phyloP scores from a whole-genome alignment of 2,329 filamentous ascomycete species.

The Aplosporella prunicola region DNA sequence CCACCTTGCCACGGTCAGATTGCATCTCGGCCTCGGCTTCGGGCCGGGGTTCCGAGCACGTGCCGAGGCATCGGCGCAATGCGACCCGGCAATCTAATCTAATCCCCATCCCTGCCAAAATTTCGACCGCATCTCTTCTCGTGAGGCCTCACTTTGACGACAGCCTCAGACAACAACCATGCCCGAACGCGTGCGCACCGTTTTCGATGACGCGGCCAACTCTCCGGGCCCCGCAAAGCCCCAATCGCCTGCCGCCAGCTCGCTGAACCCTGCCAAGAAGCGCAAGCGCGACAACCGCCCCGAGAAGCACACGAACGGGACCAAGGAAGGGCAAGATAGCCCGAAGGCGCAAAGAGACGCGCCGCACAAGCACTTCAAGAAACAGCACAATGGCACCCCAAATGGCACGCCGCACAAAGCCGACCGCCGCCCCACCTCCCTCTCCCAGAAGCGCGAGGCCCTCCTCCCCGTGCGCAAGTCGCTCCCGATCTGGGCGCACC shows the following conservation, averaged over 20 bases:
- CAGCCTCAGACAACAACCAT: conserved; percentile 20
- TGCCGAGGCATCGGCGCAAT: too few relatives aligned
- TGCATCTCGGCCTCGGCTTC: too few relatives aligned
- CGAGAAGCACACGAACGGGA: conserved; percentile 1
- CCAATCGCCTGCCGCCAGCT: background rate
- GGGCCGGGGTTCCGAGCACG: too few relatives aligned
- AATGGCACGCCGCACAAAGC: background rate
- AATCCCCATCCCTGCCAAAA: conserved; percentile 10
- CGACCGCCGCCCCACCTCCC: background rate
- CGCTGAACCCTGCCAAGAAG: conserved; percentile 20
- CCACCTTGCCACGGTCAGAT: too few relatives aligned
- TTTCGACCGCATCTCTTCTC: conserved; percentile 6
- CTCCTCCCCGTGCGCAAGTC: conserved; percentile 49
- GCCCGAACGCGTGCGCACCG: conserved; percentile 34
- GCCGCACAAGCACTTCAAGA: background rate
- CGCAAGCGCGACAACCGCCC: conserved; percentile 20
- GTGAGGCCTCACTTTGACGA: background rate
- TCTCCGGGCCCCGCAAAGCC: conserved; percentile 11
- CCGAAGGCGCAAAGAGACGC: background rate
- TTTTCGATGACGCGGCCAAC: conserved; percentile 25
- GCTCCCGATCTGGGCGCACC: conserved; percentile 72
- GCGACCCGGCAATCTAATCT: too few relatives aligned
- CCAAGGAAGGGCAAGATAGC: background rate
- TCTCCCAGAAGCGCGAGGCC: conserved; percentile 38
- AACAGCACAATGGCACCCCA: background rate